Base-by-base conservation (phyloP, 306 rosid genomes). In the Quercus glauca region DNA sequence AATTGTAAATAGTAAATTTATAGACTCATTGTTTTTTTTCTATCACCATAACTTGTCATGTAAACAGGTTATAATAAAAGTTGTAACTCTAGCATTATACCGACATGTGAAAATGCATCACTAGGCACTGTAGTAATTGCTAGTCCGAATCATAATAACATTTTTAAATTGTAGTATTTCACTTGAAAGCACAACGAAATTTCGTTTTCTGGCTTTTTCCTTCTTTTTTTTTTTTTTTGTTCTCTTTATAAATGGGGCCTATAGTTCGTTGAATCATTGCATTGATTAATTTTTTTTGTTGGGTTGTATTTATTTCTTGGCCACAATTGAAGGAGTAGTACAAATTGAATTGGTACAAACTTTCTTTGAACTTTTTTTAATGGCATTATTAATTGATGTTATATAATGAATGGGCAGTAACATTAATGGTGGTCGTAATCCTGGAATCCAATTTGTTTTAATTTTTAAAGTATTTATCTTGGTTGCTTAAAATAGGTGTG, bases 21-120 rank as follows among this genome's bases (percentile, higher is more conserved):
- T 37, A 0, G 0, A 7, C 11, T 0, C 1, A 6, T 0, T 0
- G 0, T 2, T 37, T 37, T 1, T 37, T 7, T 37, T 37, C 0
- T 37, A 37, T 0, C 0, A 37, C 0, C 3, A 37, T 37, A 0
- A 2, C 3, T 7, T 37, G 0, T 7, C 2, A 7, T 7, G 2
- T 37, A 37, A 7, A 7, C 0, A 37, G 7, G 45, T 37, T 37
- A 7, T 37, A 37, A 7, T 1, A 37, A 37, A 37, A 37, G 0
- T 37, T 2, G 11, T 37, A 37, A 0, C 0, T 7, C 3, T 37
- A 0, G 0, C 2, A 7, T 37, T 37, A 7, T 2, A 1, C 11
- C 2, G 58, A 19, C 85, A 21, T 64, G 74, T 69, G 55, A 33
- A 0, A 0, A 5, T 26, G 1, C 65, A 43, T 14, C 17, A 55